Percentiles rank a stretch among this genome's conserved stretches.
Evolutionary conservation across 495 filamentous ascomycete genomes (phyloP).

Genomic region (Evernia prunastri): DNA sequence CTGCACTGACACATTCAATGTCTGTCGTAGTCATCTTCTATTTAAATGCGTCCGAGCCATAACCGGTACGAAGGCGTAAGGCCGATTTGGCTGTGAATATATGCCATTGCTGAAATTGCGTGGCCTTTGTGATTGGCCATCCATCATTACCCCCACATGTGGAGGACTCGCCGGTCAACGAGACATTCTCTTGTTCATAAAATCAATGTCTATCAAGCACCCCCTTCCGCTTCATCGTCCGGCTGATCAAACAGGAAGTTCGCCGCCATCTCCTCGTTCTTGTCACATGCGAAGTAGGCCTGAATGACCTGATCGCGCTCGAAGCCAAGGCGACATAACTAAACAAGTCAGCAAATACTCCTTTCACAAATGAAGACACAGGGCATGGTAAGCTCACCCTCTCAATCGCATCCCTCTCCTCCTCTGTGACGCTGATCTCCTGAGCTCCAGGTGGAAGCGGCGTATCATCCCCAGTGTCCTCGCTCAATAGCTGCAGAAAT

Average conservation of each 20-base stretch:
- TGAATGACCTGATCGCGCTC: constrained; percentile 90
- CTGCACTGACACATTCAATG: neutral
- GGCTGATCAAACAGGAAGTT: constrained; percentile 98
- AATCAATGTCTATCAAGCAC: constrained; percentile 3
- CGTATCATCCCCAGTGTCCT: constrained; percentile 66
- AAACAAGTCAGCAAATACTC: constrained; percentile 30
- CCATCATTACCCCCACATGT: neutral
- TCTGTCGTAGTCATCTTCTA: neutral
- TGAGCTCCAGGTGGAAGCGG: constrained; percentile 82
- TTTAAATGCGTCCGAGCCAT: neutral
- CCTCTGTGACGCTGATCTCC: constrained; percentile 84
- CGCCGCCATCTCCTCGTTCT: constrained; percentile 95
- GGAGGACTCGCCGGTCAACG: neutral
- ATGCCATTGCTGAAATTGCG: neutral
- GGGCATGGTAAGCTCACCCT: constrained; percentile 54
- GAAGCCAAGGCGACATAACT: constrained; percentile 90
- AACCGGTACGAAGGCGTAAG: neutral
- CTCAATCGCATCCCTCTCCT: constrained; percentile 95
- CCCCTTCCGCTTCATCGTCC: constrained; percentile 66
- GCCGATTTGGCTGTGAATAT: neutral
- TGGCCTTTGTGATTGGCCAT: neutral
- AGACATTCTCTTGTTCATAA: neutral
- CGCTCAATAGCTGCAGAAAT: constrained; percentile 80
- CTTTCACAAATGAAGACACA: neutral
- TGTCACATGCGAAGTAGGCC: constrained; percentile 98